Evolutionary conservation across 2,329 filamentous ascomycete species (phyloP).

Genomic region (Talaromyces sp.): DNA sequence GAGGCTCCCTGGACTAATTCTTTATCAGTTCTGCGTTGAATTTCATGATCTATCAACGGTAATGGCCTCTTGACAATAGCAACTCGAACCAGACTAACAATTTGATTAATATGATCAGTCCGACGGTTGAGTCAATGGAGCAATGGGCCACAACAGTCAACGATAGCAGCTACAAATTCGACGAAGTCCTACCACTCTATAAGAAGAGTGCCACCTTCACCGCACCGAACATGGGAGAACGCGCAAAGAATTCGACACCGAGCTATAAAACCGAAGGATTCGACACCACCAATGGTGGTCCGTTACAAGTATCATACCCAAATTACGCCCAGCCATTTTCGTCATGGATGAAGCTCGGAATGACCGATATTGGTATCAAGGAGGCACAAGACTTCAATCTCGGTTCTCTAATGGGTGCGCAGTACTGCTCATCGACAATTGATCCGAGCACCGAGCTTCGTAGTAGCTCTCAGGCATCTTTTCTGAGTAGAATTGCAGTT

Average conservation of each 20-base stretch:
- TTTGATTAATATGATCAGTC: conserved; percentile 11
- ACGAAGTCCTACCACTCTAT: conserved; percentile 28
- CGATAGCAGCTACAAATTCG: conserved; percentile 33
- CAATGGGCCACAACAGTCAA: conserved; percentile 32
- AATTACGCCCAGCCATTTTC: conserved; percentile 46
- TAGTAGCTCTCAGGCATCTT: conserved; percentile 51
- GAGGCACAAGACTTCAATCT: conserved; percentile 43
- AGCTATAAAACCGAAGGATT: conserved; percentile 29
- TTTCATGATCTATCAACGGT: conserved; percentile 35
- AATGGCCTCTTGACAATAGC: neutral
- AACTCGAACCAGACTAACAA: neutral
- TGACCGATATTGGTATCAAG: conserved; percentile 47
- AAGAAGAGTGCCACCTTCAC: conserved; percentile 32
- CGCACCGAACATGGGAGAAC: conserved; percentile 21
- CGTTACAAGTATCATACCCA: conserved; percentile 46
- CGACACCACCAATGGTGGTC: conserved; percentile 30
- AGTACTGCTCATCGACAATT: conserved; percentile 42
- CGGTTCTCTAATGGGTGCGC: conserved; percentile 45
- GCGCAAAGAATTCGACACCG: conserved; percentile 29
- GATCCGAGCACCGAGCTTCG: conserved; percentile 27
- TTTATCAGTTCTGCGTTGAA: conserved; percentile 29
- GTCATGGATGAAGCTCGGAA: conserved; percentile 42
- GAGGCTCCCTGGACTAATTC: neutral
- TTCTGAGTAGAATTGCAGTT: conserved; percentile 27
- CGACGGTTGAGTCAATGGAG: conserved; percentile 25